phyloP scores from a whole-genome alignment of 2,329 filamentous ascomycete genomes.

The Endothia cerciana region DNA sequence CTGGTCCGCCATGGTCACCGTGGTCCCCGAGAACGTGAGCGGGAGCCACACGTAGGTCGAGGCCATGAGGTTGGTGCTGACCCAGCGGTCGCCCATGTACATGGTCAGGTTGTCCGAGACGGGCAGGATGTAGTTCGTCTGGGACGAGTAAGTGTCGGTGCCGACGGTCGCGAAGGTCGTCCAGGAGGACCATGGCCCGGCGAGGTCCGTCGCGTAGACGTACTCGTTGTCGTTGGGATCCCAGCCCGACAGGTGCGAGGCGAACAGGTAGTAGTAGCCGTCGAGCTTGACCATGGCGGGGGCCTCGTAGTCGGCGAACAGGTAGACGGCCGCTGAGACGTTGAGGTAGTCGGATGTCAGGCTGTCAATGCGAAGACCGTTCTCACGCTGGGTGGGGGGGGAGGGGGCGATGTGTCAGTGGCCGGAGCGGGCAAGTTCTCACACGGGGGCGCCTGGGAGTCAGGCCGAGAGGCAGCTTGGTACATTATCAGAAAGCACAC shows the following conservation, averaged over 20 bases:
- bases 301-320: constrained; percentile 59
- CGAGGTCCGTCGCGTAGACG: constrained; percentile 25
- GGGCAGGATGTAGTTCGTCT: constrained; percentile 62
- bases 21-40: constrained; percentile 55
- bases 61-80: constrained; percentile 57
- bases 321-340: constrained; percentile 51
- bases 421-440: neutral
- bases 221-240: constrained; percentile 65
- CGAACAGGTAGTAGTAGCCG: constrained; percentile 69
- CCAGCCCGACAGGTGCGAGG: constrained; percentile 59
- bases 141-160: constrained; percentile 60
- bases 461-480: neutral
- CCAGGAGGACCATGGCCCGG: constrained; percentile 62
- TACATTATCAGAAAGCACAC: too few species aligned
- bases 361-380: constrained; percentile 57
- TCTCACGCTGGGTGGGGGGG: constrained; percentile 54
- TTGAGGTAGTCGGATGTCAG: constrained; percentile 61
- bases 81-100: constrained; percentile 71
- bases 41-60: constrained; percentile 71
- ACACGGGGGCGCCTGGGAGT: neutral
- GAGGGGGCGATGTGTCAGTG: neutral
- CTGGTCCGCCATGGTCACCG: constrained; percentile 53
- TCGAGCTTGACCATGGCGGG: constrained; percentile 66
- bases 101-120: constrained; percentile 47
- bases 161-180: constrained; percentile 59